phyloP scores from a whole-genome alignment of 2,329 filamentous ascomycete species.

The Nigrospora sphaerica region DNA sequence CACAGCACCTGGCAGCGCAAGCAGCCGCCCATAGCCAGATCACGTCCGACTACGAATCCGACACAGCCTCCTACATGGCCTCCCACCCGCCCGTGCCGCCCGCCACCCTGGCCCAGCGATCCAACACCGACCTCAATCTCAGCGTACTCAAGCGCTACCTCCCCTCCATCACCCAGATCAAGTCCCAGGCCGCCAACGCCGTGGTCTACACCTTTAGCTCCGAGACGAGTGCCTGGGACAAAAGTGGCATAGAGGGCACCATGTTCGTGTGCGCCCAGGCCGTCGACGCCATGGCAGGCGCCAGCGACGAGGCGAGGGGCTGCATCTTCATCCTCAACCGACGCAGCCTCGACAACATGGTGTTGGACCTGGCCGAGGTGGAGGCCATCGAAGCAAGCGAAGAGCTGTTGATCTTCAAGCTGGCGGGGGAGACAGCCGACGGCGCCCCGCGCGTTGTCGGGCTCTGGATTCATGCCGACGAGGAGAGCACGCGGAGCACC shows the following conservation, averaged over 20 bases:
- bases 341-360: conserved; percentile 62
- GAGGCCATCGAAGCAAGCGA: conserved; percentile 56
- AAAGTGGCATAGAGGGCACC: conserved; percentile 69
- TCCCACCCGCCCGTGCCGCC: conserved; percentile 31
- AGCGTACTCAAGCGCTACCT: conserved; percentile 76
- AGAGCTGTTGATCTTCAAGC: conserved; percentile 45
- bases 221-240: neutral
- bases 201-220: conserved; percentile 70
- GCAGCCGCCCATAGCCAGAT: conserved; percentile 4
- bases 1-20: conserved; percentile 18
- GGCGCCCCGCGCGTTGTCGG: conserved; percentile 34
- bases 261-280: conserved; percentile 74
- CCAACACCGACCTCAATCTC: conserved; percentile 83
- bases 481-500: conserved; percentile 33
- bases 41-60: conserved; percentile 59
- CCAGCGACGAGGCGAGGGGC: conserved; percentile 23
- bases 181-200: conserved; percentile 76
- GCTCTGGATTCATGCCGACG: conserved; percentile 48
- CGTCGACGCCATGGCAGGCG: conserved; percentile 24
- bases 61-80: conserved; percentile 44
- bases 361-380: conserved; percentile 55
- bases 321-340: conserved; percentile 71
- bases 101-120: conserved; percentile 52
- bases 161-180: conserved; percentile 64
- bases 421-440: conserved; percentile 18